Base-by-base conservation (phyloP, 2,329 filamentous ascomycete genomes). In the Eutypa lata region DNA sequence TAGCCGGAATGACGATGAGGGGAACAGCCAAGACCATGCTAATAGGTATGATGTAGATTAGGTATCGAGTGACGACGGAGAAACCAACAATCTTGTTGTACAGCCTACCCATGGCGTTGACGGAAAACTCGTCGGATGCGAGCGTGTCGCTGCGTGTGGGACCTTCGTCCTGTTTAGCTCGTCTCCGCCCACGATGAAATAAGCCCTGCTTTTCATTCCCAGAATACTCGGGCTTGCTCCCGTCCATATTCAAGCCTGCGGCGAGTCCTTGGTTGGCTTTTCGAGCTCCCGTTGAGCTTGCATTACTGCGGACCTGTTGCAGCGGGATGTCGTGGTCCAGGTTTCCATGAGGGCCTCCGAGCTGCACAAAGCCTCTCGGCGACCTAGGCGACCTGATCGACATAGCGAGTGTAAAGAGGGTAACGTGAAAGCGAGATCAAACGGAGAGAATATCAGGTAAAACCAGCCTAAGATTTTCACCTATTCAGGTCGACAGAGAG, bases 41-140 rank as follows among this genome's bases (percentile, higher is more conserved):
- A 28, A 89, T 72, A 5, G 87, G 87, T 22, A 86, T 70, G 57
- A 89, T 79, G 64, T 89, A 89, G 57, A 89, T 76, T 47, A 88
- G 72, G 65, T 89, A 89, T 46, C 86, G 77, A 3, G 83, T 86
- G 55, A 88, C 63, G 57, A 84, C 75, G 7, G 83, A 86, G 63
- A 85, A 85, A 60, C 76, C 74, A 54, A 88, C 72, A 56, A 90
- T 77, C 66, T 81, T 86, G 62, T 78, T 76, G 70, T 89, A 87
- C 35, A 89, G 64, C 54, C 77, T 77, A 44, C 87, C 87, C 76
- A 90, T 82, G 55, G 80, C 80, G 60, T 84, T 89, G 57, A 89
- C 71, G 31, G 76, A 75, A 31, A 80, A 68, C 18, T 82, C 81
- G 2, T 83, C 79, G 7, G 68, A 68, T 54, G 73, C 71, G 52